Conservation (phyloP, 108 stramenopile species). For the Cyclostephanos tholiformis region DNA sequence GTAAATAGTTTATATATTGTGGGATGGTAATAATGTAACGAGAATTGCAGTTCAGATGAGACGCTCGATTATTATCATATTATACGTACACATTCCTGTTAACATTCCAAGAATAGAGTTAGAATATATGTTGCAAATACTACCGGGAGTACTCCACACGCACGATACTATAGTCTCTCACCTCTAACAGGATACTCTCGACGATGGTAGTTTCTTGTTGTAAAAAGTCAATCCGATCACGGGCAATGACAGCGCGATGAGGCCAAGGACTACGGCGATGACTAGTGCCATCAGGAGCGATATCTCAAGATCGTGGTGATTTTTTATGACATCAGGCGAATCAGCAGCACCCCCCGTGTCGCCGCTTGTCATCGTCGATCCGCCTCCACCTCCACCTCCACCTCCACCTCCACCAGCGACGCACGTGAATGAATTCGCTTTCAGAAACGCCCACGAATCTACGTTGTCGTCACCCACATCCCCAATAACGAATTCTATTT, state of each 20-base stretch:
- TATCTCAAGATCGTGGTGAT: background rate
- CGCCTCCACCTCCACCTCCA: background rate
- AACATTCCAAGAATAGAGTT: too few species aligned
- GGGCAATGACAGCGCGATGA: background rate
- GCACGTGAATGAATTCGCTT: conserved; percentile 9
- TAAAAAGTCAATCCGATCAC: background rate
- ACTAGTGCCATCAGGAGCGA: background rate
- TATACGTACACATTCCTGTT: too few species aligned
- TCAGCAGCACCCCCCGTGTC: background rate
- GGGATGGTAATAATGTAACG: too few species aligned
- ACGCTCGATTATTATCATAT: too few species aligned
- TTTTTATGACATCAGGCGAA: too few species aligned
- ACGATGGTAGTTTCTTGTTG: background rate
- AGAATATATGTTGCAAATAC: too few species aligned
- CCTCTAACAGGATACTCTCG: background rate
- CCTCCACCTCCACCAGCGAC: background rate
- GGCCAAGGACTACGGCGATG: background rate
- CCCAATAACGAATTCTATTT: conserved; percentile 7
- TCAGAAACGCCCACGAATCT: conserved; percentile 18
- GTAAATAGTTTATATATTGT: too few species aligned
- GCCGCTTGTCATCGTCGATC: background rate
- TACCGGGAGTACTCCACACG: too few species aligned
- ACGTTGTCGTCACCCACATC: conserved; percentile 6
- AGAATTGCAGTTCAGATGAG: too few species aligned
- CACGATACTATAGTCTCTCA: too few species aligned